Evolutionary conservation across 2,329 filamentous ascomycete genomes (phyloP).

Genomic region (Nemania sp.): DNA sequence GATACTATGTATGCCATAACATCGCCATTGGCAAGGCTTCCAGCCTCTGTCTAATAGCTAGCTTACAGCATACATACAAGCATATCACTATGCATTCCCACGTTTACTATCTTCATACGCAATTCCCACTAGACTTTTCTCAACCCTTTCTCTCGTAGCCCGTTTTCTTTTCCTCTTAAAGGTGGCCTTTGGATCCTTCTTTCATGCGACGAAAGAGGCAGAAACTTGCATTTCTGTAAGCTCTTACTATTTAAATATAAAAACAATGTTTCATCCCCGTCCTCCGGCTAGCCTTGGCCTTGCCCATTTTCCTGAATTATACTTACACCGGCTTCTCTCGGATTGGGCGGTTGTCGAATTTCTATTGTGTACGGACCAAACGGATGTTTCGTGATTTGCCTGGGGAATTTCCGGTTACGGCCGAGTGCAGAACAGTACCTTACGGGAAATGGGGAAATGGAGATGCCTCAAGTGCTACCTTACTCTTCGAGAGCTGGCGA

Average conservation of each 20-base stretch:
- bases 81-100: slow-evolving; percentile 34
- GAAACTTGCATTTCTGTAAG: not conserved
- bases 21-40: slow-evolving; percentile 34
- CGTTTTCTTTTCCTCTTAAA: not conserved
- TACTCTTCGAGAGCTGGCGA: slow-evolving; percentile 58
- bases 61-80: not conserved
- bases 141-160: not conserved
- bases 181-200: not conserved
- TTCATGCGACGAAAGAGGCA: not conserved
- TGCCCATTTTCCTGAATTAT: slow-evolving; percentile 50
- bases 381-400: slow-evolving; percentile 65
- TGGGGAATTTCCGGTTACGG: slow-evolving; percentile 62
- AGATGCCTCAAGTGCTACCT: slow-evolving; percentile 2
- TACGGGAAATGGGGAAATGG: slow-evolving; percentile 37
- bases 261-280: slow-evolving; percentile 60
- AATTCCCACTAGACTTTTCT: not conserved
- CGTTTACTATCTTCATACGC: slow-evolving; percentile 40
- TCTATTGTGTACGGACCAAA: slow-evolving; percentile 44
- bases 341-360: not conserved
- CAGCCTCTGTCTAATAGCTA: slow-evolving; percentile 1
- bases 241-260: slow-evolving; percentile 57
- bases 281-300: not conserved
- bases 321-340: not conserved
- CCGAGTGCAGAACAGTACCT: slow-evolving; percentile 71
- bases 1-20: slow-evolving; percentile 43